Conservation (phyloP, 768 basidiomycete genomes). For the Pisolithus tinctorius region DNA sequence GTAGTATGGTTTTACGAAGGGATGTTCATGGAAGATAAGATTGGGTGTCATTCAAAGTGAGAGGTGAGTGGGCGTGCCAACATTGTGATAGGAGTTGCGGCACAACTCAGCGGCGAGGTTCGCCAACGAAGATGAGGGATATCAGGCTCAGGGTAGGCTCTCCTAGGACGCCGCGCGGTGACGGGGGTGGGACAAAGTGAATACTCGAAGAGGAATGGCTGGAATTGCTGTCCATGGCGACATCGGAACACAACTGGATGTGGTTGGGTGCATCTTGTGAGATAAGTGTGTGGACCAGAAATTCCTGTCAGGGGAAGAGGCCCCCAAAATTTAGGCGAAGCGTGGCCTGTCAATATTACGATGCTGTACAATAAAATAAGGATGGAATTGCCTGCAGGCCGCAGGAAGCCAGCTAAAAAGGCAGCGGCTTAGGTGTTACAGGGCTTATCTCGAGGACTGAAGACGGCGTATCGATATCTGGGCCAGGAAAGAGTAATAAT, state of each 20-base stretch:
- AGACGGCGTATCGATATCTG: constrained; percentile 6
- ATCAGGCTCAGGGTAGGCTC: not conserved
- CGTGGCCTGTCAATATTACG: constrained; percentile 12
- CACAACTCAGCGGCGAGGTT: constrained; percentile 1
- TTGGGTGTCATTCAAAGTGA: not conserved
- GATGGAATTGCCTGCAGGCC: constrained; percentile 15
- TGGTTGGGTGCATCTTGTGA: not conserved
- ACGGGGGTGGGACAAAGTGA: constrained; percentile 4
- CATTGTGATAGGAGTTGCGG: not conserved
- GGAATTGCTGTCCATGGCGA: constrained; percentile 1
- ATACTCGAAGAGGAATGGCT: constrained; percentile 5
- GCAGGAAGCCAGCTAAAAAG: constrained; percentile 12
- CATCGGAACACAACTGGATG: not conserved
- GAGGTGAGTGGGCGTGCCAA: not conserved
- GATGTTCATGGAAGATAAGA: not conserved
- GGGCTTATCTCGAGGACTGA: constrained; percentile 11
- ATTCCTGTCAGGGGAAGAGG: constrained; percentile 7
- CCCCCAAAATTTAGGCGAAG: constrained; percentile 28
- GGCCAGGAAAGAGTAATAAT: constrained; percentile 3
- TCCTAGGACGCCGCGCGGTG: constrained; percentile 28
- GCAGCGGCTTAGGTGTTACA: constrained; percentile 5
- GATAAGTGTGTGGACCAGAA: constrained; percentile 1
- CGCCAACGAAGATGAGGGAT: not conserved
- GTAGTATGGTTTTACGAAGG: not conserved
- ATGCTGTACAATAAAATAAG: constrained; percentile 1